A percentile compares a stretch with the other conserved stretches of the same genome.
Conservation (phyloP, 179 eudicot genomes). For the Spinacia oleracea region DNA sequence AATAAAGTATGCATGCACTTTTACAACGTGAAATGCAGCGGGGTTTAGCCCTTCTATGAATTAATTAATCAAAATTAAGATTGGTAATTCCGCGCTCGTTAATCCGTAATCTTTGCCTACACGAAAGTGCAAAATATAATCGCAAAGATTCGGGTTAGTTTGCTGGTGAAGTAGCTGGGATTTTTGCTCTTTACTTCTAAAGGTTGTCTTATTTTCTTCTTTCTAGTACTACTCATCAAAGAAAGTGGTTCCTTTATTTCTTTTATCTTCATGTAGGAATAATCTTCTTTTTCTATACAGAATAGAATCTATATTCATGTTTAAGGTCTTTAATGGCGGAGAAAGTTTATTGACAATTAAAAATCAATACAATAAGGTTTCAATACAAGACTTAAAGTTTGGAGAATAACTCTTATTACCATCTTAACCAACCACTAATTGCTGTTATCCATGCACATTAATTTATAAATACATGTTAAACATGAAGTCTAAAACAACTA, state of each 20-base stretch:
- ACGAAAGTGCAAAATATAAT: constrained; percentile 11
- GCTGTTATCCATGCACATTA: too few species aligned
- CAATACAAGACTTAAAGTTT: too few species aligned
- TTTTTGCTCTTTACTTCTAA: background rate
- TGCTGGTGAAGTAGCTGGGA: background rate
- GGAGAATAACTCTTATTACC: too few species aligned
- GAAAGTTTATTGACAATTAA: too few species aligned
- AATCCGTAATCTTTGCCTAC: constrained; percentile 9
- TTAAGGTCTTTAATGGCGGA: too few species aligned
- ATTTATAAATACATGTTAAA: too few species aligned
- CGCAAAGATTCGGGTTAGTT: background rate
- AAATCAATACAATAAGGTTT: too few species aligned
- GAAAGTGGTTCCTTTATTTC: background rate
- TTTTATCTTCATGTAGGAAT: background rate
- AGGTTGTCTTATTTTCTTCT: too few species aligned
- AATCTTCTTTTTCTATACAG: too few species aligned
- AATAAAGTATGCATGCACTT: constrained; percentile 13
- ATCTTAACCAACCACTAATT: too few species aligned
- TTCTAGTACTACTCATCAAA: background rate
- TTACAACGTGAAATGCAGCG: background rate
- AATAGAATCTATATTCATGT: too few species aligned
- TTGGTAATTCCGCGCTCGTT: background rate
- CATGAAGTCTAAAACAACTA: too few species aligned
- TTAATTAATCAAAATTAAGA: background rate
- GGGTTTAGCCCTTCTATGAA: background rate